phyloP scores from a whole-genome alignment of 2,329 filamentous ascomycete species.

The Talaromyces sp. region DNA sequence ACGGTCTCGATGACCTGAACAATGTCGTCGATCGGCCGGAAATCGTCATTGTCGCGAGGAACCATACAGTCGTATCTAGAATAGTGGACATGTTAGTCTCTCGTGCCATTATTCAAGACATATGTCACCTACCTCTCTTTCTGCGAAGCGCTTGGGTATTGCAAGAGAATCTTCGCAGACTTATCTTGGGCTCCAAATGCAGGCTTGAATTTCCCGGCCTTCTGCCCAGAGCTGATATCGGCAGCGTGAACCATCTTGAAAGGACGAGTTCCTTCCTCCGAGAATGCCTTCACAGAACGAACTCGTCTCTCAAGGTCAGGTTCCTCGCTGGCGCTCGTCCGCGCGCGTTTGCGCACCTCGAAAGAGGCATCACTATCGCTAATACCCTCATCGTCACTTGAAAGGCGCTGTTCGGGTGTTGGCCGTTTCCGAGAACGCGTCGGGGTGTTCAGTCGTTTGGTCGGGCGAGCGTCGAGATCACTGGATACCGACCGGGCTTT shows the following conservation, averaged over 20 bases:
- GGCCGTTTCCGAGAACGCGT: constrained; percentile 40
- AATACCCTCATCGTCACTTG: constrained; percentile 43
- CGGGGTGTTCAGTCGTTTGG: constrained; percentile 37
- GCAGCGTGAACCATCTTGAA: constrained; percentile 54
- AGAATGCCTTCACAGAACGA: constrained; percentile 50
- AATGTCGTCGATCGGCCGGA: constrained; percentile 68
- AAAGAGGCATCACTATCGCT: constrained; percentile 46
- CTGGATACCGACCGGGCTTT: constrained; percentile 35
- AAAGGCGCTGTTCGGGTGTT: constrained; percentile 42
- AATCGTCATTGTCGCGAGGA: constrained; percentile 78
- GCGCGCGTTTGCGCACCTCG: constrained; percentile 47
- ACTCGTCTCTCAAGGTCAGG: constrained; percentile 48
- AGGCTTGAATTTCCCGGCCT: constrained; percentile 53
- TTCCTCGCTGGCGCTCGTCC: constrained; percentile 44
- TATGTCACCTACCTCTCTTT: constrained; percentile 62
- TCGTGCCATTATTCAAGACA: background rate
- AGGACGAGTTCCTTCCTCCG: constrained; percentile 38
- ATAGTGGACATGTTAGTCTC: constrained; percentile 23
- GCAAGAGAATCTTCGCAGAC: constrained; percentile 64
- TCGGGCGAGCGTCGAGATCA: constrained; percentile 30
- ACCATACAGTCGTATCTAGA: constrained; percentile 71
- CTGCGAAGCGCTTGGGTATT: constrained; percentile 77
- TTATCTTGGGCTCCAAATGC: constrained; percentile 52
- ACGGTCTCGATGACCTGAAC: constrained; percentile 70
- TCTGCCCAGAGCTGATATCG: constrained; percentile 50